A percentile compares a stretch with the other conserved stretches of the same genome.
Evolutionary conservation across 1,139 yeast species (phyloP).

Genomic region (Wickerhamomyces sp.): DNA sequence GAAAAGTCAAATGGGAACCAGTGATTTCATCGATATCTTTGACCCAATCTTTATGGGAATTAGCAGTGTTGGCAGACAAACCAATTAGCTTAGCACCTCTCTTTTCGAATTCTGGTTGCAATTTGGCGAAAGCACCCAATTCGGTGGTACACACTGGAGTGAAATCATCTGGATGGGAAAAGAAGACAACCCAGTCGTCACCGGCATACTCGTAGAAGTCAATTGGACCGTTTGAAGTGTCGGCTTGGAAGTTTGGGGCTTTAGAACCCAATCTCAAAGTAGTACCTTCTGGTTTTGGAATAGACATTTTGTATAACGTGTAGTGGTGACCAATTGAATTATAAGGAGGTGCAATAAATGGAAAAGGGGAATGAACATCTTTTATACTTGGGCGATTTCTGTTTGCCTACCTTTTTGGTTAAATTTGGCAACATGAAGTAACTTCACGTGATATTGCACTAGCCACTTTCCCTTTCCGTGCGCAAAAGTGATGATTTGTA

Average conservation of each 20-base stretch:
- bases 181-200: constrained; percentile 71
- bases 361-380: not conserved
- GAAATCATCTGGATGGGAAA: constrained; percentile 85
- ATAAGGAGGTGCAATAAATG: not conserved
- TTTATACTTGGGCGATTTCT: no score
- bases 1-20: constrained; percentile 62
- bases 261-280: constrained; percentile 52
- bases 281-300: constrained; percentile 23
- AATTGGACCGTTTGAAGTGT: constrained; percentile 69
- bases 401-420: no score
- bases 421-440: constrained; percentile 2
- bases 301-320: constrained; percentile 19
- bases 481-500: not conserved
- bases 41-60: constrained; percentile 75
- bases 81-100: constrained; percentile 77
- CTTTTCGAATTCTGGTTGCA: constrained; percentile 76
- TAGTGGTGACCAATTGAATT: not conserved
- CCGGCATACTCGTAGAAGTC: constrained; percentile 75
- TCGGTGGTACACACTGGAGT: constrained; percentile 91
- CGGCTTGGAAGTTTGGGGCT: constrained; percentile 77
- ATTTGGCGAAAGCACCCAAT: constrained; percentile 79
- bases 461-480: constrained; percentile 4
- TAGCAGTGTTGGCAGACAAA: constrained; percentile 66
- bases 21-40: constrained; percentile 78
- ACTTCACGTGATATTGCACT: constrained; percentile 14